Conservation (phyloP, 2,329 filamentous ascomycete species). For the Colletotrichum sp. region DNA sequence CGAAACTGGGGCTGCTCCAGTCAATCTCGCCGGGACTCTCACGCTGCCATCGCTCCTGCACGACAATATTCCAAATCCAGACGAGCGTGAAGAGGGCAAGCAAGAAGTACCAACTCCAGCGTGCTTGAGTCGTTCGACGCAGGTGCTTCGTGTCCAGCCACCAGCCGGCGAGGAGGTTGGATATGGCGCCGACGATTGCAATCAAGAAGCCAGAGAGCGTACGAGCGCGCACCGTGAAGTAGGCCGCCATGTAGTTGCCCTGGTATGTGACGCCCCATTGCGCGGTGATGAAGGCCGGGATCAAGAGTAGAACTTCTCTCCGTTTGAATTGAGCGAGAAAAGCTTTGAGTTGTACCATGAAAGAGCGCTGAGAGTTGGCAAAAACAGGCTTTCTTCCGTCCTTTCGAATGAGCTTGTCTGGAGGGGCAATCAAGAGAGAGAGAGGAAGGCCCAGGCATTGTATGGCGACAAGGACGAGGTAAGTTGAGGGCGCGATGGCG, state of each 20-base stretch:
- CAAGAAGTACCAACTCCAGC: constrained; percentile 16
- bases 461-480: constrained; percentile 44
- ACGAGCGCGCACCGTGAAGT: constrained; percentile 18
- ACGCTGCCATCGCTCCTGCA: constrained; percentile 14
- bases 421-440: constrained; percentile 47
- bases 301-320: constrained; percentile 14
- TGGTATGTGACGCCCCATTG: constrained; percentile 24
- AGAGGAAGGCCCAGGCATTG: constrained; percentile 51
- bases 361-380: constrained; percentile 34
- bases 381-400: constrained; percentile 33
- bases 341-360: not conserved
- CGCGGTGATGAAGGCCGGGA: constrained; percentile 21
- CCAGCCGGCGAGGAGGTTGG: constrained; percentile 16
- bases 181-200: constrained; percentile 40
- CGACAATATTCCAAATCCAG: constrained; percentile 15
- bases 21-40: constrained; percentile 43
- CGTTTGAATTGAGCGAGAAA: constrained; percentile 9
- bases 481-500: constrained; percentile 48
- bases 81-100: constrained; percentile 4
- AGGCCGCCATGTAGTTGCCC: constrained; percentile 23
- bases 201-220: constrained; percentile 34
- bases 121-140: constrained; percentile 5
- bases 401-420: constrained; percentile 46
- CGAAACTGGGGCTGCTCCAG: constrained; percentile 47
- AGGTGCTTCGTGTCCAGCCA: constrained; percentile 17